A percentile compares a stretch with the other conserved stretches of the same genome.
These are phyloP conservation scores for Eucalyptus pauciflora DNA, from an alignment of 345 rosid genomes.

Conservation along the genomic window DNA sequence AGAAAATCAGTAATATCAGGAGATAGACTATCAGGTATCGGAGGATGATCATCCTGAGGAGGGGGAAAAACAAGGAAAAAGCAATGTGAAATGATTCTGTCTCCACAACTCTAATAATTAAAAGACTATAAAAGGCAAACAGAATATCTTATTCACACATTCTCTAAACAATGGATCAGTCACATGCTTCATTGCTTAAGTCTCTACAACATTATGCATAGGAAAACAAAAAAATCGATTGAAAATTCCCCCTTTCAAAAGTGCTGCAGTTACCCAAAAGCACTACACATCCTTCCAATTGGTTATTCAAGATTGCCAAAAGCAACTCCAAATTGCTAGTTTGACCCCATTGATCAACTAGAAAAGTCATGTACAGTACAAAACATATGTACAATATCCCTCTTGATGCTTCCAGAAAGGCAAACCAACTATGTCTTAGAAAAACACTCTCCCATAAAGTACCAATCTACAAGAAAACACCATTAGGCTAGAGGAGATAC, in stretches of 20 bases:
- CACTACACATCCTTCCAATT: neutral
- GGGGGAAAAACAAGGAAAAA: neutral
- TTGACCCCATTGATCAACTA: neutral
- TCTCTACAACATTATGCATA: neutral
- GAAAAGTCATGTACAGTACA: neutral
- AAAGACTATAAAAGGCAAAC: neutral
- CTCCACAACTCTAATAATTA: neutral
- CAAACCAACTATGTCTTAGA: neutral
- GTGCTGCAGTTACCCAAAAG: neutral
- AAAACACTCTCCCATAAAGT: neutral
- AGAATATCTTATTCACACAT: neutral
- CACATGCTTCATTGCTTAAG: neutral
- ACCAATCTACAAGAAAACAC: neutral
- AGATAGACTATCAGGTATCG: conserved; percentile 91
- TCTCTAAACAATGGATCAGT: neutral
- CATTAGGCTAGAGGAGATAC: neutral
- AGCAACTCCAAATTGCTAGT: neutral
- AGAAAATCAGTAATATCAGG: conserved; percentile 95
- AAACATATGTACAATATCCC: neutral
- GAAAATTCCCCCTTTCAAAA: neutral
- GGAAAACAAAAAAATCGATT: neutral
- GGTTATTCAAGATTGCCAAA: neutral
- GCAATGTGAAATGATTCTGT: neutral
- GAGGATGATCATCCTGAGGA: conserved; percentile 87
- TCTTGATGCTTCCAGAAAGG: neutral